phyloP scores from a whole-genome alignment of 2,329 filamentous ascomycete species.

The Fusarium solani-melongenae region DNA sequence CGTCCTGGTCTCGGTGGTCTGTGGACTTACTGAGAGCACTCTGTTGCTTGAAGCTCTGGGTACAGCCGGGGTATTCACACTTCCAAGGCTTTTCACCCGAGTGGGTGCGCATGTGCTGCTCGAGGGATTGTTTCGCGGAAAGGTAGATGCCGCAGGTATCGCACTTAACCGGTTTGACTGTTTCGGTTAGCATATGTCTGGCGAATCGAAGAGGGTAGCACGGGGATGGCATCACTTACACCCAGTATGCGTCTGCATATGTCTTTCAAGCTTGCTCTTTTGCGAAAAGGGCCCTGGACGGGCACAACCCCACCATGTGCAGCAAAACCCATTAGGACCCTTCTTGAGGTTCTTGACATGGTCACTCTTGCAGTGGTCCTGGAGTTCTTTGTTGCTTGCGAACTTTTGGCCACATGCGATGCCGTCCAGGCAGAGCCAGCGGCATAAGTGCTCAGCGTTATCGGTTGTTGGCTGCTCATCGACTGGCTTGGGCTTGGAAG shows the following conservation, averaged over 20 bases:
- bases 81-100: slow-evolving; percentile 72
- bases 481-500: slow-evolving; percentile 20
- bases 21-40: slow-evolving; percentile 69
- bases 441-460: slow-evolving; percentile 47
- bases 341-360: slow-evolving; percentile 62
- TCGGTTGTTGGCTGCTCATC: slow-evolving; percentile 29
- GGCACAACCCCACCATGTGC: slow-evolving; percentile 67
- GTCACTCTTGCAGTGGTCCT: slow-evolving; percentile 63
- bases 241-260: slow-evolving; percentile 73
- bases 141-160: slow-evolving; percentile 66
- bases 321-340: slow-evolving; percentile 59
- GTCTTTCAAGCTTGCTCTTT: slow-evolving; percentile 72
- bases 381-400: slow-evolving; percentile 60
- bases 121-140: slow-evolving; percentile 74
- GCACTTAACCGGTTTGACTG: slow-evolving; percentile 71
- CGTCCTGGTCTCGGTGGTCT: neutral
- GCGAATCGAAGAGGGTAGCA: neutral
- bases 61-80: slow-evolving; percentile 63
- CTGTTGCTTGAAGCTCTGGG: slow-evolving; percentile 73
- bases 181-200: slow-evolving; percentile 17
- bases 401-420: slow-evolving; percentile 52
- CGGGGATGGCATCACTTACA: slow-evolving; percentile 56
- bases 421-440: slow-evolving; percentile 45
- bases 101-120: slow-evolving; percentile 75
- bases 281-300: slow-evolving; percentile 66